Evolutionary conservation across 768 basidiomycete species (phyloP), one percentile per base, ranked within the genome.

Genomic region (Tulasnella sp.): DNA sequence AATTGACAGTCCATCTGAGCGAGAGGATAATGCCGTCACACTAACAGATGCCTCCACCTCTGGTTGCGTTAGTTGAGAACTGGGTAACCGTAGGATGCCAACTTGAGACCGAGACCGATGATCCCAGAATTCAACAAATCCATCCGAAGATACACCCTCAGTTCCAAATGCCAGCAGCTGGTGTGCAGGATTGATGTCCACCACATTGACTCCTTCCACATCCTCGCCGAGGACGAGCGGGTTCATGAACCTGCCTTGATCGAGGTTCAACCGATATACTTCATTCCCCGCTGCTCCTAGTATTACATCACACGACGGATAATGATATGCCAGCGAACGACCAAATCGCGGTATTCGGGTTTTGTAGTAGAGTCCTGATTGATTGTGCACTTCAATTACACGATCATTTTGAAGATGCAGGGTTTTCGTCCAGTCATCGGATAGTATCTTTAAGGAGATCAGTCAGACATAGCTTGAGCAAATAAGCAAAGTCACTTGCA

Each of bases 351-450:
- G 95, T 74, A 98, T 84, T 57, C 95, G 77, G 5, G 91, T 88
- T 33, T 83, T 79, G 63, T 95, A 88, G 65, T 96, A 87, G 54
- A 91, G 77, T 0, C 90, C 89, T 40, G 85, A 78, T 64, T 98
- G 95, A 0, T 88, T 93, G 63, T 99, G 95, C 4, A 99, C 71
- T 60, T 91, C 88, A 49, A 99, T 65, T 4, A 87, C 86, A n/a
- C 95, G 81, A 69, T 96, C 91, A 44, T 83, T 82, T 73, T 98
- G 95, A 2, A 99, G 75, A 64, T 95, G 91, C 56, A 96, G 73
- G n/a, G 87, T 82, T 64, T 98, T 98, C 5, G 93, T 98, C 93
- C 93, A 98, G 70, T 98, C 93, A 61, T 92, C 86, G 1, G 92
- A 96, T 6, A 98, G 72, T 59, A 89, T 81, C 91, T 95, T 65